Percentiles rank a stretch among this genome's conserved stretches.
Evolutionary conservation across 768 basidiomycete genomes (phyloP).

Genomic region (Lentinula edodes): DNA sequence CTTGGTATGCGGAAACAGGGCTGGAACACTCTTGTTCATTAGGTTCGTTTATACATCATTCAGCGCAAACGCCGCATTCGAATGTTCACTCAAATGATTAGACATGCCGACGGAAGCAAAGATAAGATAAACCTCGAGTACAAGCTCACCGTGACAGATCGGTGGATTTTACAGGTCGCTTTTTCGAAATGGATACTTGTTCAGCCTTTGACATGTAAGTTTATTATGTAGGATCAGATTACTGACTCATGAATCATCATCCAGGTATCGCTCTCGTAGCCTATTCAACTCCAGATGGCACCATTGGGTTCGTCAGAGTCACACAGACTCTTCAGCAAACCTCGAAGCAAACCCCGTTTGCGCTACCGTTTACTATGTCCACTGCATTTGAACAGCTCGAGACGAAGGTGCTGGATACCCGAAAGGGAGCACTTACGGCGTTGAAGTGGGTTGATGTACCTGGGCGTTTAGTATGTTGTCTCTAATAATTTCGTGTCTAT

Average conservation of each 20-base stretch:
- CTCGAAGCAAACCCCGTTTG: slow-evolving; percentile 21
- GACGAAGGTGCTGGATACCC: slow-evolving; percentile 25
- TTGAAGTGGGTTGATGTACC: slow-evolving; percentile 50
- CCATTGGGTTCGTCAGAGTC: slow-evolving; percentile 49
- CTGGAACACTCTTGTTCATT: slow-evolving; percentile 55
- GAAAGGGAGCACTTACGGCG: slow-evolving; percentile 42
- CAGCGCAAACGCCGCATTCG: neutral
- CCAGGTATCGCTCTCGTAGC: slow-evolving; percentile 56
- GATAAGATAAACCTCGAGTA: slow-evolving; percentile 18
- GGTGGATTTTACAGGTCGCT: slow-evolving; percentile 61
- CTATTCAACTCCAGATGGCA: slow-evolving; percentile 54
- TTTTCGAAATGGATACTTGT: slow-evolving; percentile 51
- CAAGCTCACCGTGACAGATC: slow-evolving; percentile 37
- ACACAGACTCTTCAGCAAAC: slow-evolving; percentile 35
- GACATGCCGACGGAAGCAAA: slow-evolving; percentile 16
- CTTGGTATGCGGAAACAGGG: slow-evolving; percentile 64
- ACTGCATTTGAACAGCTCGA: slow-evolving; percentile 23
- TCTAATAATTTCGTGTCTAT: neutral
- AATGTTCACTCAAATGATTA: slow-evolving; percentile 8
- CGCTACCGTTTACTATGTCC: slow-evolving; percentile 27
- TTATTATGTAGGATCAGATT: neutral
- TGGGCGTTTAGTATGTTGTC: slow-evolving; percentile 30
- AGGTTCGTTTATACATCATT: slow-evolving; percentile 30
- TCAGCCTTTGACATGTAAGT: slow-evolving; percentile 11
- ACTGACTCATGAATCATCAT: neutral